These are phyloP conservation scores for Ustilago tritici DNA, from an alignment of 1,284 basidiomycete genomes.

Conservation along the genomic window DNA sequence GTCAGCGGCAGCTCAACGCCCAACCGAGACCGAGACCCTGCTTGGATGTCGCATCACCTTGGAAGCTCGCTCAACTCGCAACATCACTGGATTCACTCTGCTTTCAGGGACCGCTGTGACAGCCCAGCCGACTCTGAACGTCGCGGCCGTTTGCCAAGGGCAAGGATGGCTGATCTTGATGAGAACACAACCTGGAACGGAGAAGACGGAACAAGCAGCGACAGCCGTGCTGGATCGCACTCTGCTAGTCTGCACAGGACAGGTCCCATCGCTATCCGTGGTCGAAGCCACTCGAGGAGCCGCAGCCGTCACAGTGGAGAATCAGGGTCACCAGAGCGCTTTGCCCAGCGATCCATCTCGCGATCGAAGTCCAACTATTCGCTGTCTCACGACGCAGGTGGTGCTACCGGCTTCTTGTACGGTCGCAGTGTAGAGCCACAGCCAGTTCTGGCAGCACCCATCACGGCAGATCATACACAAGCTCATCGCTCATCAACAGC, in stretches of 20 bases:
- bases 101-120: constrained; percentile 37
- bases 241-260: constrained; percentile 11
- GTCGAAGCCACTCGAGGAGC: constrained; percentile 47
- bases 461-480: constrained; percentile 32
- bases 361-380: constrained; percentile 29
- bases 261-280: constrained; percentile 38
- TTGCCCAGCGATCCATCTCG: constrained; percentile 30
- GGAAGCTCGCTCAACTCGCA: constrained; percentile 28
- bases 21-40: constrained; percentile 36
- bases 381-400: constrained; percentile 27
- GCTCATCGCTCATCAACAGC: constrained; percentile 45
- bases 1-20: constrained; percentile 45
- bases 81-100: constrained; percentile 20
- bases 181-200: constrained; percentile 55
- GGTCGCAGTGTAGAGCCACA: constrained; percentile 41
- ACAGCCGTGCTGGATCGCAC: constrained; percentile 21
- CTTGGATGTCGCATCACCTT: constrained; percentile 32
- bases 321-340: constrained; percentile 37
- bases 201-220: constrained; percentile 28
- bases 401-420: constrained; percentile 20
- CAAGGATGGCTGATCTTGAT: constrained; percentile 50
- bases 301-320: constrained; percentile 50
- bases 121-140: constrained; percentile 51
- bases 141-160: constrained; percentile 36
- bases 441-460: constrained; percentile 8